These are phyloP conservation scores for Tylopilus sp. DNA, from an alignment of 768 basidiomycete species.

Conservation along the genomic window DNA sequence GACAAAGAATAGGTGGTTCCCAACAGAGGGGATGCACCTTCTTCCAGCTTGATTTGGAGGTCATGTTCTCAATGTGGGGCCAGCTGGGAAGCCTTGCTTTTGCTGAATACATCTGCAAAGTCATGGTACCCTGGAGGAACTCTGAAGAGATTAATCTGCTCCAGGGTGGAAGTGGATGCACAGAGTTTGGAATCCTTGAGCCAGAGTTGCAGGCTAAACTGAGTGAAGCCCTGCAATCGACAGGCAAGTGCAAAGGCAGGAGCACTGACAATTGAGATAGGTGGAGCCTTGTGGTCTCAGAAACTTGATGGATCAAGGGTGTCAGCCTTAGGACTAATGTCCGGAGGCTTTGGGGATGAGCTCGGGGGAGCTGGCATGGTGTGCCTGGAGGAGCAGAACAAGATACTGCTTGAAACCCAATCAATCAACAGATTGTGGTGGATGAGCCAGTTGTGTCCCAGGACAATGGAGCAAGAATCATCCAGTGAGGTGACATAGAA, in stretches of 20 bases:
- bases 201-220: not conserved
- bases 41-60: no score
- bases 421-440: not conserved
- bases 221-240: not conserved
- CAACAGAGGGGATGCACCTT: no score
- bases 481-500: not conserved
- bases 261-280: not conserved
- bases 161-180: no score
- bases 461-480: not conserved
- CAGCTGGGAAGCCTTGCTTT: no score
- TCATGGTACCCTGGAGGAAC: not conserved
- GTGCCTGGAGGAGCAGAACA: no score
- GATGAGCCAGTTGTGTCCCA: not conserved
- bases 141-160: not conserved
- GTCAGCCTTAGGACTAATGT: not conserved
- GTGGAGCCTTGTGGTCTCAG: not conserved
- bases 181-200: not conserved
- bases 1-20: no score
- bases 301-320: not conserved
- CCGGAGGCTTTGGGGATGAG: no score
- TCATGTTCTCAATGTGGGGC: no score
- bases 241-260: not conserved
- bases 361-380: no score
- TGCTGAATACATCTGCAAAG: not conserved
- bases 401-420: not conserved